phyloP scores from a whole-genome alignment of 108 stramenopile genomes.

The Aurantiochytrium sp. region DNA sequence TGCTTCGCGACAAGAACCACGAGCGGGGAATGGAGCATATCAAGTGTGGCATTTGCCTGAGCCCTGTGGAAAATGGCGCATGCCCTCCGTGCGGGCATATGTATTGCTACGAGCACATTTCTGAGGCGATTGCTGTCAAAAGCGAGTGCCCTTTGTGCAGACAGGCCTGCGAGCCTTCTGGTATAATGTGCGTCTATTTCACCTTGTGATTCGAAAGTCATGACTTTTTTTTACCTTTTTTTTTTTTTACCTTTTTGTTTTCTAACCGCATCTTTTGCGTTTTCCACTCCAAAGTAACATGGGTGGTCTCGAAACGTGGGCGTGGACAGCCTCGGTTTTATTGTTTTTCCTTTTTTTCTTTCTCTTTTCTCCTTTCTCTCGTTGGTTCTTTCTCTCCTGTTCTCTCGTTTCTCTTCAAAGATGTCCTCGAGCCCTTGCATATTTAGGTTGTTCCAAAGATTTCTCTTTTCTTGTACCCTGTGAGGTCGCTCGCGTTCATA shows the following conservation, averaged over 20 bases:
- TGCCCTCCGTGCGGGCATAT: conserved; percentile 9
- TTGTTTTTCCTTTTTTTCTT: too few species aligned
- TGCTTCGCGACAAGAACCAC: neutral
- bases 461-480: too few species aligned
- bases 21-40: conserved; percentile 14
- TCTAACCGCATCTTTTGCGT: too few species aligned
- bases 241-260: neutral
- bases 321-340: too few species aligned
- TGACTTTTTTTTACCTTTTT: neutral
- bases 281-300: too few species aligned
- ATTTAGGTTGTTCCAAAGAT: too few species aligned
- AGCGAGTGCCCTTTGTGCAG: conserved; percentile 2
- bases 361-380: too few species aligned
- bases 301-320: too few species aligned
- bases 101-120: conserved; percentile 10
- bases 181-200: neutral
- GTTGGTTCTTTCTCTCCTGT: too few species aligned
- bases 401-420: too few species aligned
- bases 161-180: neutral
- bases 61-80: neutral
- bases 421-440: too few species aligned
- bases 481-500: too few species aligned
- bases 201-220: neutral
- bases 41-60: conserved; percentile 5
- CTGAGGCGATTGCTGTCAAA: neutral